Conservation (phyloP, 1,139 yeast genomes). For the Hyphopichia burtonii region DNA sequence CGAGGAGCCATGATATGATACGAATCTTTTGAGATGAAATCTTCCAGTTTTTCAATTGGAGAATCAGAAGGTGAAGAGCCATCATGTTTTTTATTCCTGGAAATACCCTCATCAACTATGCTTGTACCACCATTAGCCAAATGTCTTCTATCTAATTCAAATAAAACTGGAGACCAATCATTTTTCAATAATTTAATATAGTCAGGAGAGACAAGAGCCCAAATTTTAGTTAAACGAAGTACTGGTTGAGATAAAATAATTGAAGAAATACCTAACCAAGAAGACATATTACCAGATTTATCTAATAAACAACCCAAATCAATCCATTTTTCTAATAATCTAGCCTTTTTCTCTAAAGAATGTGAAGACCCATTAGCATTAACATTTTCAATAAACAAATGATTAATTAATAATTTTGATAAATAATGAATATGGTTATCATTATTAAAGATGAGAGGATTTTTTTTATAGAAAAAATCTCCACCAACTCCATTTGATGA, state of each 20-base stretch:
- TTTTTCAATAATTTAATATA: constrained; percentile 63
- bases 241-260: constrained; percentile 82
- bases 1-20: constrained; percentile 86
- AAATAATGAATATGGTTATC: constrained; percentile 70
- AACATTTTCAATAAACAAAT: constrained; percentile 54
- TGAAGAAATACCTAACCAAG: constrained; percentile 91
- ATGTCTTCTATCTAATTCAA: constrained; percentile 79
- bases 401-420: constrained; percentile 69
- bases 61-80: background rate
- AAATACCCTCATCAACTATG: constrained; percentile 4
- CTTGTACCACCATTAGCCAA: constrained; percentile 33
- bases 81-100: background rate
- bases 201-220: constrained; percentile 71
- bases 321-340: constrained; percentile 79
- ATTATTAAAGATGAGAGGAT: constrained; percentile 63
- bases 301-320: constrained; percentile 78
- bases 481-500: constrained; percentile 8
- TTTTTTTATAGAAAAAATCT: constrained; percentile 41
- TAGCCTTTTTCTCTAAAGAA: constrained; percentile 53
- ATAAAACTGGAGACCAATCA: constrained; percentile 94
- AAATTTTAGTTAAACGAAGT: constrained; percentile 67
- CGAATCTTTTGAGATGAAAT: constrained; percentile 36
- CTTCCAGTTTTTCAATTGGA: constrained; percentile 1
- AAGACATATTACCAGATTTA: constrained; percentile 86
- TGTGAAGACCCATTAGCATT: constrained; percentile 16